Conservation (phyloP, 2,329 filamentous ascomycete species). For the Beauveria brongniartii region DNA sequence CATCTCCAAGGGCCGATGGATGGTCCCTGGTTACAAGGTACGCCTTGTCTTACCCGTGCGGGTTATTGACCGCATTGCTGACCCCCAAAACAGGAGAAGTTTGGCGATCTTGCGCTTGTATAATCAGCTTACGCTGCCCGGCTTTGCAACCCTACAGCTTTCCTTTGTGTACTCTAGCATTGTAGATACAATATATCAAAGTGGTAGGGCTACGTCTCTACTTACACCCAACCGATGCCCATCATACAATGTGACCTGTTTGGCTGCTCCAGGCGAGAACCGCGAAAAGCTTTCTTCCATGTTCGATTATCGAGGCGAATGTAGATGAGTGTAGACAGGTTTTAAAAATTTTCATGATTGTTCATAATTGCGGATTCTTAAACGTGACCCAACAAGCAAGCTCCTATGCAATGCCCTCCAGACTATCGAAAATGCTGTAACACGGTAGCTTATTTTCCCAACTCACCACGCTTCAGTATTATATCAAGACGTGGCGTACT, state of each 20-base stretch:
- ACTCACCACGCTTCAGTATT: not conserved
- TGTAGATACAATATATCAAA: slow-evolving; percentile 52
- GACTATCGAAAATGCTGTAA: not conserved
- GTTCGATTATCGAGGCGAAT: not conserved
- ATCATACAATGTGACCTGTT: not conserved
- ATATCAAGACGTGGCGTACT: slow-evolving; percentile 56
- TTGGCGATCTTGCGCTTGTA: slow-evolving; percentile 90
- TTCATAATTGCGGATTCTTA: not conserved
- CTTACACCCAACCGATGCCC: slow-evolving; percentile 19
- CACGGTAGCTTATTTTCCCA: not conserved
- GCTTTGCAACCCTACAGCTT: slow-evolving; percentile 28
- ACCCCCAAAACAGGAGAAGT: slow-evolving; percentile 73
- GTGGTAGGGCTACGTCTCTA: slow-evolving; percentile 23
- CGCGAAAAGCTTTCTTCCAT: not conserved
- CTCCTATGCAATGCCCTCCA: slow-evolving; percentile 5
- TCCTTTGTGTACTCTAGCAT: slow-evolving; percentile 60
- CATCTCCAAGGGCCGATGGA: slow-evolving; percentile 96
- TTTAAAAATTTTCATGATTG: not conserved
- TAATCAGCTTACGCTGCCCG: slow-evolving; percentile 48
- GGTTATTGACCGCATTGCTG: slow-evolving; percentile 28
- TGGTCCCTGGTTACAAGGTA: slow-evolving; percentile 98
- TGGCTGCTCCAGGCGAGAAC: not conserved
- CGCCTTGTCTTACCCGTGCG: slow-evolving; percentile 23
- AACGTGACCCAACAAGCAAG: not conserved
- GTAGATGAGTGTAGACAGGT: not conserved